Base-by-base conservation (phyloP, 2,329 filamentous ascomycete species). In the Colletotrichum sublineola region DNA sequence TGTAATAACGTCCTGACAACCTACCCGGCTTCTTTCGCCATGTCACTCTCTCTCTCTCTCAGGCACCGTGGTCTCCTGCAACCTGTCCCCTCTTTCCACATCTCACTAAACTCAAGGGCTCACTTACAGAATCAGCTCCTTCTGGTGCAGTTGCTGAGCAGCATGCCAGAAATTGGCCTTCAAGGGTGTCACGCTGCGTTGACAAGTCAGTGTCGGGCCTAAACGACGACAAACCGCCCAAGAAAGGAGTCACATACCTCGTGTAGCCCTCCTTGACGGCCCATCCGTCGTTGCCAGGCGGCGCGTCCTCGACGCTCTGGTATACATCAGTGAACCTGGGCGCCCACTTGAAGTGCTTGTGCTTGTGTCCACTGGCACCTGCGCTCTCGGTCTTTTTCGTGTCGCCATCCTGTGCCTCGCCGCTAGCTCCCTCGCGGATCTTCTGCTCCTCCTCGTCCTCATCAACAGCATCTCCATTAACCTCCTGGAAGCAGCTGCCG, bases 311-410 rank as follows among this genome's bases (percentile, higher is more conserved):
- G n/a, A 98, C 95, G 76, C 93, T 95, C 79, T 93, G 90, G 81
- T 94, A 94, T 2, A 98, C 94, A 81, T 97, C 95, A 44, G 89
- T 87, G 82, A 98, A 96, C 74, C 90, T 90, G 2, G 96, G 96
- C 60, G 93, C 91, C 96, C 96, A 98, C 83, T 96, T 97, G 86
- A 98, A 98, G 82, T 97, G 93, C 80, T 93, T 94, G 81, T 97
- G 94, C 68, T 86, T 88, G 80, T 94, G 91, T 7, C 68, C 74
- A 5, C 79, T 79, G 57, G 79, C 76, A 69, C 74, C 74, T 55
- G 80, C 82, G 48, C 77, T 83, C 57, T 82, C 83, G 62, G 5
- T 29, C 67, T 65, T 65, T 29, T 57, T 48, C 29, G 50, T 50
- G 9, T 67, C 63, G 15, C 56, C 56, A 72, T 82, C 80, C 78